Evolutionary conservation across 805 yeast species (phyloP), one percentile per base, ranked within the genome.

Genomic region (Komagataella populi): DNA sequence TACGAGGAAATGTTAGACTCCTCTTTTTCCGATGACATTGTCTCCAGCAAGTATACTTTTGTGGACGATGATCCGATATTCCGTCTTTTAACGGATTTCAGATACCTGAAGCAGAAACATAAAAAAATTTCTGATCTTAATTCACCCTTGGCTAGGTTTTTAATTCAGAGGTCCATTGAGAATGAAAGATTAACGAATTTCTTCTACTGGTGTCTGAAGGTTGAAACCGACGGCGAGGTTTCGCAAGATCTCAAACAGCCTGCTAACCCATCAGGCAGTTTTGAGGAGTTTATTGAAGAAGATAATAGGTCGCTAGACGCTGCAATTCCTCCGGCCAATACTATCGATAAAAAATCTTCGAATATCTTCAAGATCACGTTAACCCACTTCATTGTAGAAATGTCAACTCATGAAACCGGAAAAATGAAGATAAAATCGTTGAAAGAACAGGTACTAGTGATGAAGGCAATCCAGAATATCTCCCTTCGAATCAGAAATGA

Each of bases 201-300:
- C 60, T 80, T 95, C 54, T 90, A 87, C 64, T 93, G 99, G 98
- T 87, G 84, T 61, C 76, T 93, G 49, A 83, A 82, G 56, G 96
- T 95, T 1, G 97, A 91, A 60, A 77, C 84, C 30, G 87, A 84
- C 59, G 96, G 87, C 52, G 77, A 74, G 44, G 10, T 30, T 3
- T 30, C 10, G 39, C 39, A 30, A 6, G 39, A 30, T 6, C 61
- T 23, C 7, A 20, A n/a, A 20, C 23, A n/a, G 8, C 17, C 46
- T 1, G 43, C 4, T 23, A 36, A 24, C 7, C 24, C 39, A 6
- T n/a, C 49, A 24, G 44, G 17, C 22, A 46, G 50, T 18, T 23
- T n/a, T 16, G 23, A 17, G 8, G 23, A 46, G 24, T 23, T 16
- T 16, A 24, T 20, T 6, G 48, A 22, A n/a, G 54, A 50, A 45